Conservation (phyloP, 2,329 filamentous ascomycete species). For the Cordyceps pruinosa region DNA sequence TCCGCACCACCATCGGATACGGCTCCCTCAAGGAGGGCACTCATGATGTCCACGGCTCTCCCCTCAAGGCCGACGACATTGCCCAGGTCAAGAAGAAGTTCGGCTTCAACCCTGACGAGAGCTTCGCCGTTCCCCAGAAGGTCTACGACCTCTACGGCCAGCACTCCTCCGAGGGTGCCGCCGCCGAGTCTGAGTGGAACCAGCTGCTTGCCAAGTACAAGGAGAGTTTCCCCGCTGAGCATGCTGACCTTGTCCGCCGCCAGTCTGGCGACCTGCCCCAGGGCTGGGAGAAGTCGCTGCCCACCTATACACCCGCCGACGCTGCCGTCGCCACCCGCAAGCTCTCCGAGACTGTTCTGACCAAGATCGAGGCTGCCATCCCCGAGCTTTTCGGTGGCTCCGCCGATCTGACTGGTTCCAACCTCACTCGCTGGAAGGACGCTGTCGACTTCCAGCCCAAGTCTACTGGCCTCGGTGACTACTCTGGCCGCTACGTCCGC, state of each 20-base stretch:
- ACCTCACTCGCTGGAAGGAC: conserved; percentile 97
- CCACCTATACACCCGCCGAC: conserved; percentile 82
- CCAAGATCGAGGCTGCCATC: conserved; percentile 73
- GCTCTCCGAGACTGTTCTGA: conserved; percentile 88
- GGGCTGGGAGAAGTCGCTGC: conserved; percentile 92
- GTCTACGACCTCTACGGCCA: conserved; percentile 89
- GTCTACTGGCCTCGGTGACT: conserved; percentile 77
- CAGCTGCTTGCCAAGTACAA: conserved; percentile 82
- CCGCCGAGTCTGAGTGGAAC: conserved; percentile 92
- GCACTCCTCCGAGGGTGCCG: conserved; percentile 78
- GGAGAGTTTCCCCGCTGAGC: conserved; percentile 68
- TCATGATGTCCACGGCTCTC: conserved; percentile 90
- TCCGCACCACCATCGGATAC: conserved; percentile 95
- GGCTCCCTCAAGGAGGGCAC: conserved; percentile 91
- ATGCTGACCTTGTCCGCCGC: conserved; percentile 75
- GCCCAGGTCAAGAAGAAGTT: conserved; percentile 92
- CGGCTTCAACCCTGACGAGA: conserved; percentile 91
- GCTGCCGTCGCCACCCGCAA: conserved; percentile 86
- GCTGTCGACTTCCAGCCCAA: conserved; percentile 97
- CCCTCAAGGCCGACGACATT: conserved; percentile 90
- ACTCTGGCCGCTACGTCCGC: conserved; percentile 83
- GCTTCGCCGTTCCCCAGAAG: conserved; percentile 86
- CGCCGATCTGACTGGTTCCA: conserved; percentile 95
- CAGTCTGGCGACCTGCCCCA: conserved; percentile 78
- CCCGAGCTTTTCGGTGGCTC: conserved; percentile 95